A percentile compares a stretch with the other conserved stretches of the same genome.
phyloP scores from a whole-genome alignment of 306 rosid species.

The Adenanthera pavonina region DNA sequence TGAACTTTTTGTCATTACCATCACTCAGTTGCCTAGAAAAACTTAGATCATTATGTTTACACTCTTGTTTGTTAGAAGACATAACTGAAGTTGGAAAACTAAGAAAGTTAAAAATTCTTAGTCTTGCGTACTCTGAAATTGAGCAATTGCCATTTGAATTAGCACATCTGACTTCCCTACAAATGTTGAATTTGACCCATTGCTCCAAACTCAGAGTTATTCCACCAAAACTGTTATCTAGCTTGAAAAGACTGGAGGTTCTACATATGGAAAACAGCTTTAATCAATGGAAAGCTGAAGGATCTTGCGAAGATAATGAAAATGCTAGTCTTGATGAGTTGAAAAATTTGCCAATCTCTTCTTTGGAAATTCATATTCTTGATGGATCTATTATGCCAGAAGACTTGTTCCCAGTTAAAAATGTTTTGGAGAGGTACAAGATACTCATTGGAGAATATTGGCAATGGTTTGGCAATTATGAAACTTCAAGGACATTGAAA shows the following conservation, averaged over 20 bases:
- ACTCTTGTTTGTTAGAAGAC: not conserved
- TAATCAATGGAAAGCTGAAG: not conserved
- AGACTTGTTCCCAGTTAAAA: not conserved
- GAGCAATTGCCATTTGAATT: not conserved
- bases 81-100: not conserved
- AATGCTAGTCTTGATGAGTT: not conserved
- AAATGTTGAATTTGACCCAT: not conserved
- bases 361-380: not conserved
- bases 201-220: not conserved
- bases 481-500: not conserved
- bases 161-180: not conserved
- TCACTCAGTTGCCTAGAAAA: not conserved
- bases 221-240: not conserved
- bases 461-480: not conserved
- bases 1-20: not conserved
- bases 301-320: not conserved
- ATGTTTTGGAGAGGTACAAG: not conserved
- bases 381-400: not conserved
- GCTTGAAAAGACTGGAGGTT: not conserved
- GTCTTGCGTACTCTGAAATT: not conserved
- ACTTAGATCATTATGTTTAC: not conserved
- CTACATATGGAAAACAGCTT: not conserved
- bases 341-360: not conserved
- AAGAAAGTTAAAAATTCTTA: not conserved
- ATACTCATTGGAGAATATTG: not conserved